Conservation (phyloP, 108 stramenopile genomes). For the Cyclotella atomus region DNA sequence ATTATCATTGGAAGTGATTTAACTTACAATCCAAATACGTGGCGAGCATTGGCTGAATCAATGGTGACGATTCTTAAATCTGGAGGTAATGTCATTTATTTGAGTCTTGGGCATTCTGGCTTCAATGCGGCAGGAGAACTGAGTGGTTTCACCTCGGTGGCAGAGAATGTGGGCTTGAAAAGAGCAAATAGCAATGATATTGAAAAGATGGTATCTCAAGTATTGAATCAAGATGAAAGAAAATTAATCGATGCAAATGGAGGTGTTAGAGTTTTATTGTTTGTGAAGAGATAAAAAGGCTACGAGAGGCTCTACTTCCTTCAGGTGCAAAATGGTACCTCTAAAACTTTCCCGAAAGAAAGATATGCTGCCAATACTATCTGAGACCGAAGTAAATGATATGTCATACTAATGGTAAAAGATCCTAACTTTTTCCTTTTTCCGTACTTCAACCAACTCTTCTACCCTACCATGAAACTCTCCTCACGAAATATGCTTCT, state of each 20-base stretch:
- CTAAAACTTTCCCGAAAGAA: no score
- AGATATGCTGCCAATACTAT: no score
- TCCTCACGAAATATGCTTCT: no score
- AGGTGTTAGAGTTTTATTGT: conserved; percentile 13
- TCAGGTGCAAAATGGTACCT: no score
- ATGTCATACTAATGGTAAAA: no score
- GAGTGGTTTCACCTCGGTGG: conserved; percentile 65
- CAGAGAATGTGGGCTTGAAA: conserved; percentile 28
- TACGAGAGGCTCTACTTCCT: no score
- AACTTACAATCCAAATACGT: conserved; percentile 71
- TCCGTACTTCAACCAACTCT: no score
- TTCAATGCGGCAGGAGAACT: conserved; percentile 72
- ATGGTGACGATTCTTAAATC: conserved; percentile 59
- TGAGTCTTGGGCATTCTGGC: conserved; percentile 74
- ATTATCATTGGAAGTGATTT: conserved; percentile 70
- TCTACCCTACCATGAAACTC: no score
- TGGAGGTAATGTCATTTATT: conserved; percentile 56
- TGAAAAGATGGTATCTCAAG: conserved; percentile 7
- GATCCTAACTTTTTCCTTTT: no score
- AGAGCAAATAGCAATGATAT: background rate
- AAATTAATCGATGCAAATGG: conserved; percentile 32
- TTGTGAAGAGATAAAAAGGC: conserved; percentile 12
- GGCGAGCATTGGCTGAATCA: conserved; percentile 68
- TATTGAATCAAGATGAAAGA: conserved; percentile 23
- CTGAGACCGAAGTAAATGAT: no score